Conservation (phyloP, 805 yeast species). For the Maudiozyma turicensis region DNA sequence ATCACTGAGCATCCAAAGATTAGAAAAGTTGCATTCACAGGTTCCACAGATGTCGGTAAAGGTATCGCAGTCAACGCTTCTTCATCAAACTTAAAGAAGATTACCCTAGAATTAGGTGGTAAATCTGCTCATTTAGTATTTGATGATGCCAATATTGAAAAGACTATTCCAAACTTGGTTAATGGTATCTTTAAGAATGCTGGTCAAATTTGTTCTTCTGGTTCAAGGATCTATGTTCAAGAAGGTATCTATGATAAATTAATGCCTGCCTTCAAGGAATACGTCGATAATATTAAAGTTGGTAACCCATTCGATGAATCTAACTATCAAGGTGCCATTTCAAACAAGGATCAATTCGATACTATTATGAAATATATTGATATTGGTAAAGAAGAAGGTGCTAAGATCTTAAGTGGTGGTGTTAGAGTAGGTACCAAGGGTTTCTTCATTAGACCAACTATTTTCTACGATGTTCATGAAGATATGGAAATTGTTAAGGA, state of each 20-base stretch:
- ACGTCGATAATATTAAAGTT: slow-evolving; percentile 51
- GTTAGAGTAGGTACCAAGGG: slow-evolving; percentile 55
- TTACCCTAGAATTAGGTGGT: slow-evolving; percentile 77
- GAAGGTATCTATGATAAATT: slow-evolving; percentile 60
- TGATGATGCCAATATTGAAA: slow-evolving; percentile 52
- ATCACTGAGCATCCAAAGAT: slow-evolving; percentile 59
- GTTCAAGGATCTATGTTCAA: slow-evolving; percentile 70
- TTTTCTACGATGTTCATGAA: slow-evolving; percentile 58
- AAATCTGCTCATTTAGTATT: slow-evolving; percentile 72
- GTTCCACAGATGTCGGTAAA: slow-evolving; percentile 71
- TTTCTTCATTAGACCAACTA: slow-evolving; percentile 63
- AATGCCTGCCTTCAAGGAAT: slow-evolving; percentile 46
- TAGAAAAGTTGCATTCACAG: slow-evolving; percentile 72
- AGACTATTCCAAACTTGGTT: slow-evolving; percentile 42
- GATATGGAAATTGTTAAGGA: slow-evolving; percentile 56
- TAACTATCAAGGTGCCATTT: slow-evolving; percentile 70
- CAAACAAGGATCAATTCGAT: slow-evolving; percentile 57
- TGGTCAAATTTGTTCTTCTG: slow-evolving; percentile 79
- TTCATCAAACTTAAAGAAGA: slow-evolving; percentile 64
- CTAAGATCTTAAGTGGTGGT: slow-evolving; percentile 64
- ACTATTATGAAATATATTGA: slow-evolving; percentile 61
- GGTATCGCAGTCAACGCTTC: slow-evolving; percentile 62
- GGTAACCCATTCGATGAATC: slow-evolving; percentile 68
- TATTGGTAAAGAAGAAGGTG: slow-evolving; percentile 59
- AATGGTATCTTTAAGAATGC: slow-evolving; percentile 70